Evolutionary conservation across 805 yeast species (phyloP).

Genomic region (Groenewaldozyma salmanticensis): DNA sequence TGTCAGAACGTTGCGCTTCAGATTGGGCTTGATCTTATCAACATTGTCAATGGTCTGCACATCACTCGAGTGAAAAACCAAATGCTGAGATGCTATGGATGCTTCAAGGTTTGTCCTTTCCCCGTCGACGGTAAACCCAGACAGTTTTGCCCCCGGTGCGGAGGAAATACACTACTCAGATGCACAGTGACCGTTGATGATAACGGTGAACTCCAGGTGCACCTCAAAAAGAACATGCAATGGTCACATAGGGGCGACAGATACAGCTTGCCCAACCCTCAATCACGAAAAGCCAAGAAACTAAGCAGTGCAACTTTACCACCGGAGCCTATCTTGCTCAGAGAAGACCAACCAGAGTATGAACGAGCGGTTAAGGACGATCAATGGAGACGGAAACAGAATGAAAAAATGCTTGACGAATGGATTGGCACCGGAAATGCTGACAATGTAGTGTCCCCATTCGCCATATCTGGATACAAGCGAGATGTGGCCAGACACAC

Average conservation of each 20-base stretch:
- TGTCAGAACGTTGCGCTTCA: slow-evolving; percentile 93
- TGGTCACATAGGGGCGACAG: slow-evolving; percentile 87
- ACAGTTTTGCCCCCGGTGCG: slow-evolving; percentile 93
- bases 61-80: slow-evolving; percentile 80
- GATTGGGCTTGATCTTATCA: slow-evolving; percentile 79
- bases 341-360: slow-evolving; percentile 95
- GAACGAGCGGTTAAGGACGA: slow-evolving; percentile 79
- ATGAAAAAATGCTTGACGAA: slow-evolving; percentile 73
- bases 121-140: slow-evolving; percentile 58
- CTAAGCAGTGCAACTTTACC: slow-evolving; percentile 49
- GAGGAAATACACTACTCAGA: slow-evolving; percentile 82
- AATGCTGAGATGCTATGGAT: slow-evolving; percentile 96
- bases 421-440: slow-evolving; percentile 91
- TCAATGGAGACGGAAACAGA: slow-evolving; percentile 75
- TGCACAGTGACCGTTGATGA: slow-evolving; percentile 80
- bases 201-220: slow-evolving; percentile 79
- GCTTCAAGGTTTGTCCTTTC: slow-evolving; percentile 74
- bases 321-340: slow-evolving; percentile 67
- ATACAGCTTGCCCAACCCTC: slow-evolving; percentile 79
- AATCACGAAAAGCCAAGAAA: slow-evolving; percentile 60
- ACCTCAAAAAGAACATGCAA: slow-evolving; percentile 81
- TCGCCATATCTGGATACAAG: slow-evolving; percentile 53
- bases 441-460: slow-evolving; percentile 81
- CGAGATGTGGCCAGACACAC: slow-evolving; percentile 31
- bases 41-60: slow-evolving; percentile 71